Base-by-base conservation (phyloP, 257 asterid species). In the Craterostigma plantagineum region DNA sequence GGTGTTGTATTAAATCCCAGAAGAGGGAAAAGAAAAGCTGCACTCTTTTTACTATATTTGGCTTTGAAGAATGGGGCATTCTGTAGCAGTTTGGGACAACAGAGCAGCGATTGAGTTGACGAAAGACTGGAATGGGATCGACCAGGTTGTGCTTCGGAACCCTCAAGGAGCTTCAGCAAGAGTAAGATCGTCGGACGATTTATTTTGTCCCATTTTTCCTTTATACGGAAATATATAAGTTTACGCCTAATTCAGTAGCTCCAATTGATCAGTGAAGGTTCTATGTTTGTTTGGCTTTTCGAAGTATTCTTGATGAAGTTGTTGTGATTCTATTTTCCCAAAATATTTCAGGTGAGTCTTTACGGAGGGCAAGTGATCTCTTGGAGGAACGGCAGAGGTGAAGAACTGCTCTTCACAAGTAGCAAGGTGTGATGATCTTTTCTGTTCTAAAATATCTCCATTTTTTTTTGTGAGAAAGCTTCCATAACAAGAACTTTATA, bases 321-420 rank as follows among this genome's bases (percentile, higher is more conserved):
- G 30, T 23, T 23, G 30, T 23, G 30, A 6, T 23, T 23, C 30
- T 23, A 23, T 23, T 23, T 23, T 23, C 30, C 30, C 30, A 23
- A 23, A 23, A 23, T 23, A 23, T 23, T 43, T 15, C 70, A 87
- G 98, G 83, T 87, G 33, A 82, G 93, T 66, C 57, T 87, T 73
- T 72, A 72, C 7, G 98, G 98, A 46, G 98, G 83, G 49, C 95
- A 82, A 61, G 85, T 87, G 46, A 64, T 77, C 58, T 87, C 98
- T 0, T 87, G 98, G 98, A 68, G 92, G 66, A 79, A 74, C 49
- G 85, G 63, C 36, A 72, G 76, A 40, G 98, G 98, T 27, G 95
- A 87, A 67, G 98, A 87, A 53, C 91, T 76, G 50, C 58, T 82
- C 33, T 87, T 87, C 70, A 76, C 87, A 50, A 82, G 83, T 62